Evolutionary conservation across 2,329 filamentous ascomycete species (phyloP), one percentile per base, ranked within the genome.

Genomic region (Purpureocillium lavendulum): DNA sequence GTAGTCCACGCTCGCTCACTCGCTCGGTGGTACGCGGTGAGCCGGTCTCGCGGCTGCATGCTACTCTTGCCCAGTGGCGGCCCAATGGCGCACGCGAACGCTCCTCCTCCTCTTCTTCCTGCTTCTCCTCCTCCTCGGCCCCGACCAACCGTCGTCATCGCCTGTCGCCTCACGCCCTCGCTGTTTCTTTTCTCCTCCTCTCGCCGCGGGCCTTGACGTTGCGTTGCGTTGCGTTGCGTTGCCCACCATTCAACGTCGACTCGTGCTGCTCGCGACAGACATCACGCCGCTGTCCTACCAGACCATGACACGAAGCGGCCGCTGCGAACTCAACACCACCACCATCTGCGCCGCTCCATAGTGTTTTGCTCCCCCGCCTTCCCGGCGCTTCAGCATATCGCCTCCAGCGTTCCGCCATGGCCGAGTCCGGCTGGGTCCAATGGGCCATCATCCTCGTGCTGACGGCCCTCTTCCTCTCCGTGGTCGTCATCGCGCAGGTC

Each of bases 401-500:
- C 40, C 41, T 39, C 40, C 37, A 49, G 50, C 48, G 46, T 52
- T 54, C 45, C 56, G 59, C 51, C 56, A 76, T 75, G 72, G 62
- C 66, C 55, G 66, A 70, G 57, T 65, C 67, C 48, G 63, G 66
- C 50, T 64, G 64, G 53, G 62, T 71, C 42, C 67, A 73, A 61
- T 77, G 74, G 73, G 70, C 72, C 56, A 64, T 75, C 49, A 62
- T 78, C 54, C 65, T 80, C 43, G 65, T 73, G 48, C 60, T 77
- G 57, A 73, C 74, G 58, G 75, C 77, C 45, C 66, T 77, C 55
- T 59, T 67, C 33, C 68, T 80, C 42, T 73, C 73, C 32, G 56
- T 75, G 44, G 65, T 73, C 48, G 69, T 80, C 46, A 61, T 75
- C 51, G 63, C 59, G 42, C 74, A 77, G 54, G 65, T 70, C 45